These are phyloP conservation scores for Leccinum griseonigrum DNA, from an alignment of 1,284 basidiomycete genomes.

Conservation along the genomic window DNA sequence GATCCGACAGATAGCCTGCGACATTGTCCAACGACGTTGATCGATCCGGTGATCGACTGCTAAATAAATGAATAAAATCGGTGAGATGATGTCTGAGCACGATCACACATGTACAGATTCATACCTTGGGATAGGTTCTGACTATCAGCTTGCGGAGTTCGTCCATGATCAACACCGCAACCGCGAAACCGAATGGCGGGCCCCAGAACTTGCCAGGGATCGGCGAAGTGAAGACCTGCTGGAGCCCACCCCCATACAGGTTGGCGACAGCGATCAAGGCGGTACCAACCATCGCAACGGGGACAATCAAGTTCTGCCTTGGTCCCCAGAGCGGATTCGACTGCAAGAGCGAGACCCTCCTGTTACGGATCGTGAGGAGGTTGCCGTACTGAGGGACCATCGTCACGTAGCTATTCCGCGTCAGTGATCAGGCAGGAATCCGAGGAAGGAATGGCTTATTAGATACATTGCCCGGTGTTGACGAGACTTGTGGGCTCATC, in stretches of 20 bases:
- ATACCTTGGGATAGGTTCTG: slow-evolving; percentile 39
- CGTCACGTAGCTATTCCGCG: slow-evolving; percentile 38
- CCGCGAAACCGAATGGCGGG: slow-evolving; percentile 40
- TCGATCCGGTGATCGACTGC: slow-evolving; percentile 27
- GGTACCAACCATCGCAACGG: slow-evolving; percentile 37
- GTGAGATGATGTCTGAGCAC: slow-evolving; percentile 13
- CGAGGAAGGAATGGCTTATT: slow-evolving; percentile 33
- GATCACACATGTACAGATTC: neutral
- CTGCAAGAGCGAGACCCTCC: slow-evolving; percentile 34
- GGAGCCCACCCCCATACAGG: slow-evolving; percentile 40
- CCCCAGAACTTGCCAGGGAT: slow-evolving; percentile 46
- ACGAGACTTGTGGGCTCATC: slow-evolving; percentile 33
- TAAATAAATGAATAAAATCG: neutral
- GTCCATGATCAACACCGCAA: slow-evolving; percentile 37
- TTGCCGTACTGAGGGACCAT: slow-evolving; percentile 39
- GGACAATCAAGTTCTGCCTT: slow-evolving; percentile 36
- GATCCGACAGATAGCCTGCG: too few species aligned
- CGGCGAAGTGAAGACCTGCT: slow-evolving; percentile 35
- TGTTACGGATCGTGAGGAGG: slow-evolving; percentile 36
- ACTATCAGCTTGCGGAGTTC: slow-evolving; percentile 41
- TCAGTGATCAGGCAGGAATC: slow-evolving; percentile 20
- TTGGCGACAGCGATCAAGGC: slow-evolving; percentile 39
- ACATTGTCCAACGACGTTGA: too few species aligned
- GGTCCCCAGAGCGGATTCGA: slow-evolving; percentile 41
- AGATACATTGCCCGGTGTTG: slow-evolving; percentile 40